A percentile compares a stretch with the other conserved stretches of the same genome.
Conservation (phyloP, 2,329 filamentous ascomycete genomes). For the Botrytis fragariae region DNA sequence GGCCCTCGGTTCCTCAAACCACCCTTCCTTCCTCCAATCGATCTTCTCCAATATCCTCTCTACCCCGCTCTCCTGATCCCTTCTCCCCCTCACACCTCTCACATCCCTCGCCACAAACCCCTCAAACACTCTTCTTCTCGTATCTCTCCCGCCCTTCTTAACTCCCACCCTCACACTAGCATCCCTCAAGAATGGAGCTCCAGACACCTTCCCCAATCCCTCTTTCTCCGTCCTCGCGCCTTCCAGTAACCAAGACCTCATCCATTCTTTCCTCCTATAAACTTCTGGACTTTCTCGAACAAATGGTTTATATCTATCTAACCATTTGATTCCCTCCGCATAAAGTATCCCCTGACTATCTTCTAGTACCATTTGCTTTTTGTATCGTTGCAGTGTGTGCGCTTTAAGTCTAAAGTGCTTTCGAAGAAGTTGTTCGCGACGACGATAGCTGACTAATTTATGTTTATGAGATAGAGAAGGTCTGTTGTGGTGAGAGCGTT, state of each 20-base stretch:
- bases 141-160: not conserved
- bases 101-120: not conserved
- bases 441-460: not conserved
- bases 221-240: not conserved
- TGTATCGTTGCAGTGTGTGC: not conserved
- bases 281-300: not conserved
- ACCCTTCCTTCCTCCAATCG: constrained; percentile 13
- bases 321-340: not conserved
- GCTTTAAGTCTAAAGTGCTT: not conserved
- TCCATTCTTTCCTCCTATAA: not conserved
- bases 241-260: not conserved
- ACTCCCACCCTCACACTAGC: not conserved
- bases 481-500: not conserved
- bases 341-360: not conserved
- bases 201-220: not conserved
- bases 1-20: not conserved
- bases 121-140: constrained; percentile 5
- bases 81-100: not conserved
- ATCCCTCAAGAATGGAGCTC: not conserved
- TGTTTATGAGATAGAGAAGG: constrained; percentile 1
- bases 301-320: not conserved
- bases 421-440: not conserved
- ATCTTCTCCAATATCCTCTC: not conserved
- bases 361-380: not conserved
- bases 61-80: not conserved